Conservation (phyloP, 768 basidiomycete species). For the Sistotremastrum niveocremeum region DNA sequence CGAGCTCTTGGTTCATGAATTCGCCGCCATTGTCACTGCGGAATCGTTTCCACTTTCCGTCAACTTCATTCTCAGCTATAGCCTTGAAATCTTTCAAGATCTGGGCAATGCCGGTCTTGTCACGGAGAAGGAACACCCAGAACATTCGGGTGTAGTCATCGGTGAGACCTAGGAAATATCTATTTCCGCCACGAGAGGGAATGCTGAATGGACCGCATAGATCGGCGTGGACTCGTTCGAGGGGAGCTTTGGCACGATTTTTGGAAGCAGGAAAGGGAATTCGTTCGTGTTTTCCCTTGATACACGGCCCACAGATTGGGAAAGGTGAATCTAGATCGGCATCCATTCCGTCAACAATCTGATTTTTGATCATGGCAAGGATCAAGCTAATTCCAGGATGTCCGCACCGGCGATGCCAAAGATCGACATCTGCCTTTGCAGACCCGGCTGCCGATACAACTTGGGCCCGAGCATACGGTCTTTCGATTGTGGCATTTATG, state of each 20-base stretch:
- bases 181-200: slow-evolving; percentile 7
- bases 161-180: slow-evolving; percentile 16
- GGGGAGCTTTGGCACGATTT: no score
- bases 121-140: slow-evolving; percentile 15
- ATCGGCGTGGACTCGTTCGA: no score
- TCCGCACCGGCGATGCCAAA: slow-evolving; percentile 15
- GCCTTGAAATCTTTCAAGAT: slow-evolving; percentile 22
- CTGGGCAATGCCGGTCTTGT: slow-evolving; percentile 19
- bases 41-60: slow-evolving; percentile 17
- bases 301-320: slow-evolving; percentile 20
- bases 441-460: no score
- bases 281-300: slow-evolving; percentile 25
- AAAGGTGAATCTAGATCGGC: slow-evolving; percentile 10
- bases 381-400: slow-evolving; percentile 12
- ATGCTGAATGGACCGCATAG: no score
- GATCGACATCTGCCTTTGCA: no score
- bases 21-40: slow-evolving; percentile 32
- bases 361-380: slow-evolving; percentile 5
- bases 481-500: no score
- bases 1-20: slow-evolving; percentile 25
- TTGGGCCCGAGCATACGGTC: no score
- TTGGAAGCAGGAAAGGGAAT: slow-evolving; percentile 21
- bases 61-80: slow-evolving; percentile 19
- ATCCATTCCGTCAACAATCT: slow-evolving; percentile 12
- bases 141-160: slow-evolving; percentile 14